A percentile compares a stretch with the other conserved stretches of the same genome.
Conservation (phyloP, 371 early-diverging fungal genomes). For the Mortierella sp. region DNA sequence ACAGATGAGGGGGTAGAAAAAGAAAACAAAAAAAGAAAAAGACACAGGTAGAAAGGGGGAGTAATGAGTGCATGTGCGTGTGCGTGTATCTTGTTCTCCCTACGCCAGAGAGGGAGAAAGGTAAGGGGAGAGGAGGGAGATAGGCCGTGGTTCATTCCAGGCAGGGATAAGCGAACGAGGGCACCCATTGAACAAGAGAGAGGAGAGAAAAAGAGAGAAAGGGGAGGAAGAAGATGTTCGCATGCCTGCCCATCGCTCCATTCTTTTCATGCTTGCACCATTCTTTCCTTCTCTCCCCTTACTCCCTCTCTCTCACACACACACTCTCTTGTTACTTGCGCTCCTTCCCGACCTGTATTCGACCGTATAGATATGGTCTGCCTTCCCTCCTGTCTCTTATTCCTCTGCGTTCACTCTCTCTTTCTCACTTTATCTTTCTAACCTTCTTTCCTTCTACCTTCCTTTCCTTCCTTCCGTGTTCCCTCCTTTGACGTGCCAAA, state of each 20-base stretch:
- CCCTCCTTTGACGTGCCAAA: not conserved
- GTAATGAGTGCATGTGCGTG: not conserved
- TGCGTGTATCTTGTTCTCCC: not conserved
- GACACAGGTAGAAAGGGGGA: not conserved
- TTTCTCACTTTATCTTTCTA: not conserved
- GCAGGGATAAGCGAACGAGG: constrained; percentile 1
- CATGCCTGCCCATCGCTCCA: not conserved
- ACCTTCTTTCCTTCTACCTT: not conserved
- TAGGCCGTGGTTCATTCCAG: not conserved
- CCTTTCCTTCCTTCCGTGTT: not conserved
- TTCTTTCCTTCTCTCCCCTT: not conserved
- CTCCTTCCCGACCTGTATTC: not conserved
- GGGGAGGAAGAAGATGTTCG: not conserved
- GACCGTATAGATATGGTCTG: not conserved
- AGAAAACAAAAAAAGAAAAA: not conserved
- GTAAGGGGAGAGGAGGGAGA: constrained; percentile 1
- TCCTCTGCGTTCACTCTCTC: not conserved
- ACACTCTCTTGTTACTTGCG: not conserved
- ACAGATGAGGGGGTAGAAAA: not conserved
- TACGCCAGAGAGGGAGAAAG: not conserved
- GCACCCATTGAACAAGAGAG: too few species aligned
- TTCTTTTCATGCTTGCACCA: not conserved
- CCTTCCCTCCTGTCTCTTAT: not conserved
- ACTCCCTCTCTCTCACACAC: not conserved
- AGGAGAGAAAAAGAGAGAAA: not conserved